phyloP scores from a whole-genome alignment of 176 grass and related monocot species.

The Areca catechu region DNA sequence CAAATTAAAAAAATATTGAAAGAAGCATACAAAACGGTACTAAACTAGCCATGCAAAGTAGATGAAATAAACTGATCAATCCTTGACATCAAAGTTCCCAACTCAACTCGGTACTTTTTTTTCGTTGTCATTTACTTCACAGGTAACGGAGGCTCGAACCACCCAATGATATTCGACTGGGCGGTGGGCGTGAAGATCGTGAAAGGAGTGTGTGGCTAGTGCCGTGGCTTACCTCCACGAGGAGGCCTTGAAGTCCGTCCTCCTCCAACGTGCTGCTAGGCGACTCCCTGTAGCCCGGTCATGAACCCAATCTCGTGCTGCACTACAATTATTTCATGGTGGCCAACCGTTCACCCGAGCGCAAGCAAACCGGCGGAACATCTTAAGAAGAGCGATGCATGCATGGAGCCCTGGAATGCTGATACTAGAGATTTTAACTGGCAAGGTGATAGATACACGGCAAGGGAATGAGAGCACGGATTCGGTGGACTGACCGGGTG shows the following conservation, averaged over 20 bases:
- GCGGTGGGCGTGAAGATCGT: slow-evolving; percentile 48
- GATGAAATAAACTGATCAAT: too few relatives aligned
- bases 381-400: slow-evolving; percentile 92
- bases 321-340: slow-evolving; percentile 73
- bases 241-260: slow-evolving; percentile 81
- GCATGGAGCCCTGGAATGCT: slow-evolving; percentile 79
- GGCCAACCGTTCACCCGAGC: slow-evolving; percentile 67
- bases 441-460: slow-evolving; percentile 17
- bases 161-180: slow-evolving; percentile 43
- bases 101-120: too few relatives aligned
- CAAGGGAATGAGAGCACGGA: slow-evolving; percentile 33
- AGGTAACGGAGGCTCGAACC: slow-evolving; percentile 16
- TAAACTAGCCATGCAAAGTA: too few relatives aligned
- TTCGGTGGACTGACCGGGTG: slow-evolving; percentile 11
- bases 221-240: slow-evolving; percentile 71
- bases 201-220: slow-evolving; percentile 52
- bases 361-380: slow-evolving; percentile 44
- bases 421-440: slow-evolving; percentile 64
- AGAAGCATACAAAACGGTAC: too few relatives aligned
- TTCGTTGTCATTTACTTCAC: too few relatives aligned
- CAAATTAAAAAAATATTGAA: too few relatives aligned
- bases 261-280: slow-evolving; percentile 77
- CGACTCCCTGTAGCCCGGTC: slow-evolving; percentile 66
- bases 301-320: slow-evolving; percentile 79
- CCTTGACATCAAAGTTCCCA: too few relatives aligned